These are phyloP conservation scores for Cladosporium colombiae DNA, from an alignment of 2,329 filamentous ascomycete species.

Conservation along the genomic window DNA sequence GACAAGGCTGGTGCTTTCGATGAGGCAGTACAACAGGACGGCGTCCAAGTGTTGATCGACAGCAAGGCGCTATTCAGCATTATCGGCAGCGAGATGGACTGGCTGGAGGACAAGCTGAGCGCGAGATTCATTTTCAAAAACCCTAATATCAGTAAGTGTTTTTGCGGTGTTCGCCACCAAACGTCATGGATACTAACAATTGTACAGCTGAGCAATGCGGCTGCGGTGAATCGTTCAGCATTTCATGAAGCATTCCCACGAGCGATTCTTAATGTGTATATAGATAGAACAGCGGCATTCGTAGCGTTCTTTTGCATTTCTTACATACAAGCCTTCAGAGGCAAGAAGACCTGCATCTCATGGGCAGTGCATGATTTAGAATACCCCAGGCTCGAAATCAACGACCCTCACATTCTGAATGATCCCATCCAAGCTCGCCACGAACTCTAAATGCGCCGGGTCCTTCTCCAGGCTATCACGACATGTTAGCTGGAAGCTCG, in stretches of 20 bases:
- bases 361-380: conserved; percentile 26
- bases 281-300: conserved; percentile 21
- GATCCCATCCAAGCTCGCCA: conserved; percentile 51
- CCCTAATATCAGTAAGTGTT: conserved; percentile 90
- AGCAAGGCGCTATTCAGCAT: conserved; percentile 98
- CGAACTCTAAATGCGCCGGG: conserved; percentile 62
- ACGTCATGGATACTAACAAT: conserved; percentile 24
- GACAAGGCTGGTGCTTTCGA: conserved; percentile 87
- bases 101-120: conserved; percentile 93
- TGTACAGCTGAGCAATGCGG: conserved; percentile 88
- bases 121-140: conserved; percentile 93
- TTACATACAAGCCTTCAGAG: not conserved
- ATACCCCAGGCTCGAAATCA: conserved; percentile 54
- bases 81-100: conserved; percentile 98
- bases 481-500: not conserved
- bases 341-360: not conserved
- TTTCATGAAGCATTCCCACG: conserved; percentile 35
- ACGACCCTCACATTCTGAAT: conserved; percentile 59
- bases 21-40: conserved; percentile 91
- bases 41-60: conserved; percentile 92
- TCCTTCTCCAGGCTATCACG: conserved; percentile 54
- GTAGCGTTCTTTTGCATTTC: conserved; percentile 27
- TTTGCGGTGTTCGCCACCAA: not conserved
- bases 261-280: conserved; percentile 7
- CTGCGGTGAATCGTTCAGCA: conserved; percentile 89